Evolutionary conservation across 1,284 basidiomycete species (phyloP), one percentile per base, ranked within the genome.

Genomic region (Lignosus rhinocerotis): DNA sequence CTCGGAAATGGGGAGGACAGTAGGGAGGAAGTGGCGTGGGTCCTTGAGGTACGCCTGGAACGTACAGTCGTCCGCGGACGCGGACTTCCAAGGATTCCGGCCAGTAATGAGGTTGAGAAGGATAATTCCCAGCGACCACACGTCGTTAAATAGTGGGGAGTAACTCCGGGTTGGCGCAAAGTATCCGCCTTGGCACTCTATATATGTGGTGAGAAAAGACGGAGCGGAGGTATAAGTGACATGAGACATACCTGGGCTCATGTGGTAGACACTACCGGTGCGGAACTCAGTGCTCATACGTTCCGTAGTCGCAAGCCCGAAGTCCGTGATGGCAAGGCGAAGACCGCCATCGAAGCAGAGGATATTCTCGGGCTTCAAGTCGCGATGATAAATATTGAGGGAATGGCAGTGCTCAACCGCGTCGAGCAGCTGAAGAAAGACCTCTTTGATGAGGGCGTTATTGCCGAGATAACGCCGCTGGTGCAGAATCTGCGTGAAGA

Each of bases 331-430:
- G 63, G 93, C 87, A 59, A 98, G 86, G 62, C 86, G 84, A 65
- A 88, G 82, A 62, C 95, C 95, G 70, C 78, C 82, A 62, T 89
- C 86, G 72, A 80, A 92, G 76, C 94, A 97, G 61, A 99, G 81
- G 66, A 99, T 90, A 76, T 99, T 99, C 78, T 98, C 97, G 30
- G 96, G 96, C 80, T 98, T 99, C 69, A 99, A 80, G 74, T 98
- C 96, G 55, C 96, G 93, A 75, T 98, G 96, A 79, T 92, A 97
- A 72, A 98, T 94, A 74, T 93, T 93, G 58, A 94, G 80, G 45
- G 81, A 83, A 74, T 96, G 92, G 75, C 87, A 88, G 75, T 93
- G 93, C 65, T 95, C 90, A 69, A 98, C 93, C 48, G 95, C 93
- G 67, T 96, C 94, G 68, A 98, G 83, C 72, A 98, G 87, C 75